Conservation (phyloP, 2,329 filamentous ascomycete genomes). For the Xylaria digitata region DNA sequence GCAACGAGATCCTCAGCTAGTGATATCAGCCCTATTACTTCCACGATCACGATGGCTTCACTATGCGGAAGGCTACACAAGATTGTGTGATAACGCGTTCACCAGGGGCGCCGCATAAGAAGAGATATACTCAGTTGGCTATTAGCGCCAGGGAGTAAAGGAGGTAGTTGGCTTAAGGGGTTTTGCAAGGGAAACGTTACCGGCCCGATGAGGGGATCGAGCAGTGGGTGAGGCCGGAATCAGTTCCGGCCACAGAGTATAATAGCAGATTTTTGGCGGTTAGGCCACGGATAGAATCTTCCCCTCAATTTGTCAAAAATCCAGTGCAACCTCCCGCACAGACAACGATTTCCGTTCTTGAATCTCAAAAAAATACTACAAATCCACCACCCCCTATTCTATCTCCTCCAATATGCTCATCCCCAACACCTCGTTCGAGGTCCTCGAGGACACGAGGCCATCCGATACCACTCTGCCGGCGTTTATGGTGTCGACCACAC, state of each 20-base stretch:
- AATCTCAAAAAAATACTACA: not conserved
- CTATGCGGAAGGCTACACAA: not conserved
- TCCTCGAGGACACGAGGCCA: conserved; percentile 72
- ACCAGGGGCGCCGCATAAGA: not conserved
- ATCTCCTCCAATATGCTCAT: conserved; percentile 41
- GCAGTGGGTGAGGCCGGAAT: conserved; percentile 48
- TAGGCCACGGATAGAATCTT: conserved; percentile 25
- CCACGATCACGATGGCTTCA: conserved; percentile 28
- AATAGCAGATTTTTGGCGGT: conserved; percentile 42
- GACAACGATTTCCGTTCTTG: not conserved
- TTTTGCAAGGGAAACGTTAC: conserved; percentile 23
- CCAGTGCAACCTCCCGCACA: not conserved
- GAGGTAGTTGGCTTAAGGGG: conserved; percentile 18
- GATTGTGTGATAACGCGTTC: not conserved
- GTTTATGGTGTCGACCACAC: conserved; percentile 82
- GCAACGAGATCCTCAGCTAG: not conserved
- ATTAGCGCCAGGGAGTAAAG: conserved; percentile 5
- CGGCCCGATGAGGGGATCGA: conserved; percentile 30
- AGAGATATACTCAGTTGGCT: conserved; percentile 13
- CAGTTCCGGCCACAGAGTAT: conserved; percentile 52
- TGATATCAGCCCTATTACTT: conserved; percentile 10
- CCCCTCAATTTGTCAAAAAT: conserved; percentile 19
- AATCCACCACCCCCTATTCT: conserved; percentile 4
- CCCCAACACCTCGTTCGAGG: conserved; percentile 60
- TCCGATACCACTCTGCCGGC: conserved; percentile 73